Conservation (phyloP, 495 filamentous ascomycete species). For the Trichoderma orchidacearum region DNA sequence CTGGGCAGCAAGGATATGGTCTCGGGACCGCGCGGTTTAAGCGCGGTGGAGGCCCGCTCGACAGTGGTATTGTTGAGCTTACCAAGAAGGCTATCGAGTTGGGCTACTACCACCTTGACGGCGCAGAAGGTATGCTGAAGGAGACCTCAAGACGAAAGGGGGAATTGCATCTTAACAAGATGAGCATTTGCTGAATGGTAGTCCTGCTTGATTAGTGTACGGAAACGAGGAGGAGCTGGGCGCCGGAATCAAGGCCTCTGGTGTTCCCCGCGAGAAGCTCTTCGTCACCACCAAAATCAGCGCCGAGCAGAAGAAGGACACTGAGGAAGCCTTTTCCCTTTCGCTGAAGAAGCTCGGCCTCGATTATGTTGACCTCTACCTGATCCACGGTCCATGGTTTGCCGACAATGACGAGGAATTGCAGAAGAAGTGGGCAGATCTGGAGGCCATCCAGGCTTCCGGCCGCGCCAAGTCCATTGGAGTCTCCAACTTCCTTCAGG, state of each 20-base stretch:
- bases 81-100: conserved; percentile 55
- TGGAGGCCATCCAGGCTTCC: conserved; percentile 58
- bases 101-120: conserved; percentile 67
- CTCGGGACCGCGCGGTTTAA: conserved; percentile 34
- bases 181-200: neutral
- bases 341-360: conserved; percentile 65
- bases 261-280: conserved; percentile 50
- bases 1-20: conserved; percentile 55
- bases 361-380: conserved; percentile 75
- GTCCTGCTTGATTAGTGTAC: conserved; percentile 41
- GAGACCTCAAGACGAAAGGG: conserved; percentile 1
- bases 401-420: conserved; percentile 46
- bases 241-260: conserved; percentile 53
- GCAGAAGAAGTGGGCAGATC: conserved; percentile 58
- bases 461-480: conserved; percentile 70
- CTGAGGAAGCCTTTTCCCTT: conserved; percentile 51
- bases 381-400: conserved; percentile 69
- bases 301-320: conserved; percentile 31
- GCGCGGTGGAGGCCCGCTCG: conserved; percentile 20
- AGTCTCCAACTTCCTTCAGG: conserved; percentile 65
- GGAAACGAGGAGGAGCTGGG: conserved; percentile 69
- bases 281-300: conserved; percentile 66
- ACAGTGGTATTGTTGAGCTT: conserved; percentile 40
- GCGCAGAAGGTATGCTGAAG: conserved; percentile 47
- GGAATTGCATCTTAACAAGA: neutral